These are phyloP conservation scores for Hypoxylon cercidicola DNA, from an alignment of 495 filamentous ascomycete species.

Conservation along the genomic window DNA sequence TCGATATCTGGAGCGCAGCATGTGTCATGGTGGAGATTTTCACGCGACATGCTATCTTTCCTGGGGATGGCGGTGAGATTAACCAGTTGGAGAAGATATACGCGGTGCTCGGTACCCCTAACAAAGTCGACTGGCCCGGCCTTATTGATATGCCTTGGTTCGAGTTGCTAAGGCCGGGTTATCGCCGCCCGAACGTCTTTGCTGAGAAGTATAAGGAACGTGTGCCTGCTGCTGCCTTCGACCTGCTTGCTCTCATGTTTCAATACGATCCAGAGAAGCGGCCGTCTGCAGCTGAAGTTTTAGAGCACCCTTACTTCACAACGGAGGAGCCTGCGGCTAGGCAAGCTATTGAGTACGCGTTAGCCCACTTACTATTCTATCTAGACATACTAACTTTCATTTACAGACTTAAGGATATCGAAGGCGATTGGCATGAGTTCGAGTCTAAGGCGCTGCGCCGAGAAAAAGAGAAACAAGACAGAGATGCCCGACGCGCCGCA, in stretches of 20 bases:
- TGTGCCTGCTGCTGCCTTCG: conserved; percentile 80
- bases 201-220: conserved; percentile 80
- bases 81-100: conserved; percentile 97
- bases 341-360: conserved; percentile 83
- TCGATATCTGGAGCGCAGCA: conserved; percentile 97
- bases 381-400: conserved; percentile 29
- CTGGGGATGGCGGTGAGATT: conserved; percentile 92
- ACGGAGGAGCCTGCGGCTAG: conserved; percentile 81
- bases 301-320: conserved; percentile 90
- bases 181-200: conserved; percentile 80
- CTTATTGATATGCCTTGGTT: conserved; percentile 96
- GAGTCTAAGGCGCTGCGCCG: conserved; percentile 95
- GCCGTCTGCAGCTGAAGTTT: conserved; percentile 84
- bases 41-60: conserved; percentile 92
- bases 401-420: conserved; percentile 77
- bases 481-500: conserved; percentile 72
- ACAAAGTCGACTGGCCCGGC: conserved; percentile 82
- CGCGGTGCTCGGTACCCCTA: conserved; percentile 90
- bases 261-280: conserved; percentile 86
- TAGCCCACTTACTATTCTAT: conserved; percentile 1
- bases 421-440: conserved; percentile 99
- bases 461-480: conserved; percentile 82
- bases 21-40: conserved; percentile 98
- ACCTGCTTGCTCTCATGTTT: conserved; percentile 84
- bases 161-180: conserved; percentile 81